Conservation (phyloP, 108 stramenopile species). For the Aurantiochytrium sp. region DNA sequence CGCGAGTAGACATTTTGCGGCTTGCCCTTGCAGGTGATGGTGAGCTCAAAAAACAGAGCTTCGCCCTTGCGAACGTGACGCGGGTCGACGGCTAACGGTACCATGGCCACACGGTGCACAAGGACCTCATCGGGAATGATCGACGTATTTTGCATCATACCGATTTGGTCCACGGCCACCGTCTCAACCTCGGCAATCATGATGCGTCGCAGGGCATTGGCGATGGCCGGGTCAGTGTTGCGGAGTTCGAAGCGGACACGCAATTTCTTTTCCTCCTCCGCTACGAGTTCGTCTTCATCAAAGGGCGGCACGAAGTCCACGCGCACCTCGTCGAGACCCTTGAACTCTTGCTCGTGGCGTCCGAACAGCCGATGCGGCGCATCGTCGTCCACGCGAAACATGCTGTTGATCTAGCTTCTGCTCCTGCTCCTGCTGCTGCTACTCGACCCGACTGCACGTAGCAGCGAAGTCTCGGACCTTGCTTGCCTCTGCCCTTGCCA, state of each 20-base stretch:
- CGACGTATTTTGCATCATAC: slow-evolving; percentile 42
- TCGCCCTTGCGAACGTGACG: slow-evolving; percentile 26
- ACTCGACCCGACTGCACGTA: too few relatives aligned
- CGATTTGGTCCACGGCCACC: slow-evolving; percentile 54
- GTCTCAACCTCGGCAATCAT: slow-evolving; percentile 53
- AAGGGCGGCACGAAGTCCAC: neutral
- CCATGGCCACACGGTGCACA: slow-evolving; percentile 40
- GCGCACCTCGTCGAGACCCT: neutral
- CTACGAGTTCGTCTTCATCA: neutral
- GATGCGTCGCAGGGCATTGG: slow-evolving; percentile 57
- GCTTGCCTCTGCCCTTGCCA: too few relatives aligned
- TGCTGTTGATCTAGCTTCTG: neutral
- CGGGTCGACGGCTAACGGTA: slow-evolving; percentile 49
- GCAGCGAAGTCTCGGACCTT: too few relatives aligned
- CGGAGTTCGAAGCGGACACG: slow-evolving; percentile 47
- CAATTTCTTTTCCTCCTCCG: neutral
- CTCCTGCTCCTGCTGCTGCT: too few relatives aligned
- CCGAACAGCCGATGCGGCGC: neutral
- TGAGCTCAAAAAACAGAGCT: neutral
- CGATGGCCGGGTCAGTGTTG: slow-evolving; percentile 49
- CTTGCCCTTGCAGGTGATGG: neutral
- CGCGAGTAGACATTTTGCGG: neutral
- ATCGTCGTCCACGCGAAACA: neutral
- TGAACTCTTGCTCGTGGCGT: neutral
- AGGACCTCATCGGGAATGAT: slow-evolving; percentile 59